Evolutionary conservation across 202 grass and related monocot genomes (phyloP).

Genomic region (Panicum hallii): DNA sequence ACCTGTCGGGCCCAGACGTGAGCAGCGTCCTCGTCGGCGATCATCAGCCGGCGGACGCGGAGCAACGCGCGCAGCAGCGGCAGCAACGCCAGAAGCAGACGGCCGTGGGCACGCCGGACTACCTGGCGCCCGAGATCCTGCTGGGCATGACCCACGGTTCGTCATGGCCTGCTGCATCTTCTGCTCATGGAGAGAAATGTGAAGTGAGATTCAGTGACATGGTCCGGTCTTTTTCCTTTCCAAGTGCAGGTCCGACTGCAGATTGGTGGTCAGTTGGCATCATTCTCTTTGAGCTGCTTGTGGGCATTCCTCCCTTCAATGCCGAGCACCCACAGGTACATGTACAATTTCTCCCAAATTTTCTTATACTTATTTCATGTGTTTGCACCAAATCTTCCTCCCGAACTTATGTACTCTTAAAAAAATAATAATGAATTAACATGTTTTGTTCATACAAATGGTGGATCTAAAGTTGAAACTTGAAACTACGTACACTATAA

Average conservation of each 20-base stretch:
- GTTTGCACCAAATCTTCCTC: background rate
- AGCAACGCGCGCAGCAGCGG: constrained; percentile 71
- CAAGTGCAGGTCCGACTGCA: constrained; percentile 67
- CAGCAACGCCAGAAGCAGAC: constrained; percentile 85
- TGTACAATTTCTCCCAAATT: background rate
- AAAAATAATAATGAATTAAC: background rate
- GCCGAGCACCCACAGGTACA: constrained; percentile 93
- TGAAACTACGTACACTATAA: background rate
- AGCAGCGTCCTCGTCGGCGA: constrained; percentile 77
- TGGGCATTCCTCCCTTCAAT: constrained; percentile 96
- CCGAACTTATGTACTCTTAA: background rate
- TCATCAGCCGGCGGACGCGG: constrained; percentile 54
- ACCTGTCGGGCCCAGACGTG: constrained; percentile 90
- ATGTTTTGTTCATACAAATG: background rate
- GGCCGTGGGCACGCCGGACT: constrained; percentile 95
- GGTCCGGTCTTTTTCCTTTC: background rate
- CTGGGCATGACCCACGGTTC: constrained; percentile 90
- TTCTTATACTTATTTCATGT: background rate
- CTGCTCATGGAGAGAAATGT: background rate
- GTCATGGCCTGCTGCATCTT: constrained; percentile 20
- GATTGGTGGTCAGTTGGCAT: constrained; percentile 99
- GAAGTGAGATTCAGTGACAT: constrained; percentile 3
- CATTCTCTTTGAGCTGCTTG: constrained; percentile 94
- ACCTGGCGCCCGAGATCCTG: constrained; percentile 96
- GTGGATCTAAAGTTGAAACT: background rate